Conservation (phyloP, 2,329 filamentous ascomycete genomes). For the Claviceps capensis region DNA sequence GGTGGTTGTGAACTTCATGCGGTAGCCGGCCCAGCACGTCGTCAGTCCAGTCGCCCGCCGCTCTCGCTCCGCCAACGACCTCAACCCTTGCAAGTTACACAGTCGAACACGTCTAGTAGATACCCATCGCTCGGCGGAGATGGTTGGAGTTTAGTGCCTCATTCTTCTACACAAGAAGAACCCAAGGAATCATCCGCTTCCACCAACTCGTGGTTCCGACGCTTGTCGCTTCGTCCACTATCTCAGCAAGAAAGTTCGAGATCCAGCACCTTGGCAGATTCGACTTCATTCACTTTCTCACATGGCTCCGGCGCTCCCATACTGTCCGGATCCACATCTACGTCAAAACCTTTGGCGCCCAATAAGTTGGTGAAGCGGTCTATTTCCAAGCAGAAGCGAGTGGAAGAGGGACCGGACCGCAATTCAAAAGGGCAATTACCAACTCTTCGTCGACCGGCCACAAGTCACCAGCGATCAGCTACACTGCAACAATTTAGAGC, state of each 20-base stretch:
- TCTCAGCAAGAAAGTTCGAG: constrained; percentile 51
- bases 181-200: constrained; percentile 45
- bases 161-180: constrained; percentile 24
- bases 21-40: constrained; percentile 16
- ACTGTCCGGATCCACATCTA: constrained; percentile 25
- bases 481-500: constrained; percentile 45
- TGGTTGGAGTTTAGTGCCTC: neutral
- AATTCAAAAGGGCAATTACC: constrained; percentile 48
- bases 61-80: constrained; percentile 24
- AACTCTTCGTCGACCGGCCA: constrained; percentile 58
- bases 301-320: constrained; percentile 56
- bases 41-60: constrained; percentile 20
- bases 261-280: constrained; percentile 52
- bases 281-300: constrained; percentile 51
- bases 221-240: constrained; percentile 51
- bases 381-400: constrained; percentile 33
- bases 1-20: constrained; percentile 7
- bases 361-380: constrained; percentile 71
- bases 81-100: constrained; percentile 26
- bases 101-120: constrained; percentile 24
- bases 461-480: constrained; percentile 64
- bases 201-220: constrained; percentile 57
- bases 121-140: constrained; percentile 26
- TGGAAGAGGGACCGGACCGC: constrained; percentile 28
- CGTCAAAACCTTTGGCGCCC: constrained; percentile 36